These are phyloP conservation scores for Lentinula sp. DNA, from an alignment of 768 basidiomycete genomes.

Conservation along the genomic window DNA sequence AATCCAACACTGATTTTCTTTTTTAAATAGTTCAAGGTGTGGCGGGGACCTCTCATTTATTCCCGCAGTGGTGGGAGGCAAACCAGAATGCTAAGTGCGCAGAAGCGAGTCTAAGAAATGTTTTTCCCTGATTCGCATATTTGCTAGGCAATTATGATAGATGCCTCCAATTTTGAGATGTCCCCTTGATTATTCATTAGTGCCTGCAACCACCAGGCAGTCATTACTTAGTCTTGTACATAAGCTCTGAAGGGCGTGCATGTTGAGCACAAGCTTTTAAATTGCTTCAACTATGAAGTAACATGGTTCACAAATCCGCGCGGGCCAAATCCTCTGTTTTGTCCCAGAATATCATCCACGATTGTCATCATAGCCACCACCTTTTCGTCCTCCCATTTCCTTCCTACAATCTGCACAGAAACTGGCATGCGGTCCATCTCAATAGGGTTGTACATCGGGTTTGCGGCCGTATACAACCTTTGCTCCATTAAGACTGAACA, in stretches of 20 bases:
- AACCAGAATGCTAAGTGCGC: constrained; percentile 37
- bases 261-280: background rate
- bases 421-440: constrained; percentile 76
- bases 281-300: background rate
- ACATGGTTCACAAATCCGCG: constrained; percentile 22
- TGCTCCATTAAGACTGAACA: constrained; percentile 60
- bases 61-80: constrained; percentile 55
- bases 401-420: constrained; percentile 75
- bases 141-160: constrained; percentile 11
- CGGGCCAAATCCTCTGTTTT: constrained; percentile 62
- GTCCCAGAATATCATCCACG: constrained; percentile 58
- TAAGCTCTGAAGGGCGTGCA: background rate
- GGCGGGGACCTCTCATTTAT: constrained; percentile 38
- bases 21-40: constrained; percentile 37
- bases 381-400: constrained; percentile 81
- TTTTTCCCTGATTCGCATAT: background rate
- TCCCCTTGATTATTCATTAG: too few relatives aligned
- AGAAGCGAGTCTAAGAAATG: too few relatives aligned
- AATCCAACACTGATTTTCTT: background rate
- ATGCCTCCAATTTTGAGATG: background rate
- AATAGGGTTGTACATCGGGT: constrained; percentile 60
- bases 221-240: too few relatives aligned
- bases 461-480: constrained; percentile 47
- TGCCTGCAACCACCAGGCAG: too few relatives aligned
- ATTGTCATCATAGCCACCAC: constrained; percentile 75